Evolutionary conservation across 2,329 filamentous ascomycete species (phyloP).

Genomic region (Davidsoniella virescens): DNA sequence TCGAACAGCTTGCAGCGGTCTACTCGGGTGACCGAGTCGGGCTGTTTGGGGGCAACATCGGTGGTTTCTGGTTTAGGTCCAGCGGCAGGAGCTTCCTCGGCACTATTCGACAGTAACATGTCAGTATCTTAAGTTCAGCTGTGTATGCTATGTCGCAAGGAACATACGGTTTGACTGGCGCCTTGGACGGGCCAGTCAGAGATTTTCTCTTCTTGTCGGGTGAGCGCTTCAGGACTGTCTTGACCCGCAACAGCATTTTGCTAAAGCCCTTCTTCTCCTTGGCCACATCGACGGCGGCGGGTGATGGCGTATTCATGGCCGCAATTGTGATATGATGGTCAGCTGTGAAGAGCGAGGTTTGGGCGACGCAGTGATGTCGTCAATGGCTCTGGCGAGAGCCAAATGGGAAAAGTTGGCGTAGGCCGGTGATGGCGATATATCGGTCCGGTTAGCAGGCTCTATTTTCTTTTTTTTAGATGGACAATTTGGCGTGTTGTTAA

Average conservation of each 20-base stretch:
- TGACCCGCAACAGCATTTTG: conserved; percentile 32
- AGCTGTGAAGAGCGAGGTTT: too few relatives aligned
- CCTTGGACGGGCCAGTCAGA: background rate
- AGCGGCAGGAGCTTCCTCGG: background rate
- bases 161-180: background rate
- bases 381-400: too few relatives aligned
- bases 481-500: too few relatives aligned
- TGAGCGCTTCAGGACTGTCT: conserved; percentile 30
- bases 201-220: conserved; percentile 16
- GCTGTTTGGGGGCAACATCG: conserved; percentile 14
- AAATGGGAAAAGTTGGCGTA: too few relatives aligned
- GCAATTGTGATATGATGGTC: background rate
- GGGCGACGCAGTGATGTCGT: too few relatives aligned
- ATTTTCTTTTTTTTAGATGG: too few relatives aligned
- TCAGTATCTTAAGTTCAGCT: background rate
- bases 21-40: conserved; percentile 10
- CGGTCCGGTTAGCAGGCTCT: too few relatives aligned
- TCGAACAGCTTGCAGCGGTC: conserved; percentile 33
- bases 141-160: background rate
- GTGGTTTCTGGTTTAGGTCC: conserved; percentile 14
- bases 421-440: too few relatives aligned
- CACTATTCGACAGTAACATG: background rate
- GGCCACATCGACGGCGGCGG: background rate
- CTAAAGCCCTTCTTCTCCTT: conserved; percentile 32
- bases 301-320: background rate